A percentile compares a stretch with the other conserved stretches of the same genome.
Evolutionary conservation across 306 rosid genomes (phyloP).

Genomic region (Psophocarpus tetragonolobus): DNA sequence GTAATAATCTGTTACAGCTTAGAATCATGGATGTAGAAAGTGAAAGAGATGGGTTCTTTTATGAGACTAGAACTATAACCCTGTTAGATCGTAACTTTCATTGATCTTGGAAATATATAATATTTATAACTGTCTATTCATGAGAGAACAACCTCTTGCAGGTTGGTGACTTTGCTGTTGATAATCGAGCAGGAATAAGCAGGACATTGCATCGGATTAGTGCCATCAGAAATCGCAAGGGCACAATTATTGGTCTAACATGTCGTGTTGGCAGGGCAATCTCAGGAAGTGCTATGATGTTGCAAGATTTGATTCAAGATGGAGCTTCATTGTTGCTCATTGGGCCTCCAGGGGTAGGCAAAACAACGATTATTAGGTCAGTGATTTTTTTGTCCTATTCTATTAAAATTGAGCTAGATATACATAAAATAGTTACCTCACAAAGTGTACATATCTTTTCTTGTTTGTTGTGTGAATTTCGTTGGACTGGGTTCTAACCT

Average conservation of each 20-base stretch:
- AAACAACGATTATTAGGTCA: conserved; percentile 91
- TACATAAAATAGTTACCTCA: conserved; percentile 17
- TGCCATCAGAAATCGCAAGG: conserved; percentile 90
- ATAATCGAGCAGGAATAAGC: conserved; percentile 95
- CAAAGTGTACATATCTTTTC: conserved; percentile 7
- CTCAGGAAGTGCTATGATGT: conserved; percentile 80
- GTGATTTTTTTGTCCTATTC: conserved; percentile 28
- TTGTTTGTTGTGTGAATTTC: not conserved
- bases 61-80: conserved; percentile 11
- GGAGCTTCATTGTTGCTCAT: conserved; percentile 89
- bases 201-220: conserved; percentile 92
- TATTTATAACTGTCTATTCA: conserved; percentile 29
- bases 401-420: conserved; percentile 12
- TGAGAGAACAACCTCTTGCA: conserved; percentile 40
- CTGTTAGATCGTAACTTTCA: not conserved
- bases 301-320: conserved; percentile 86
- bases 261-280: conserved; percentile 95
- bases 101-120: conserved; percentile 3
- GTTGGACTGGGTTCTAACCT: not conserved
- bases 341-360: conserved; percentile 98
- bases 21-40: not conserved
- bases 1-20: not conserved
- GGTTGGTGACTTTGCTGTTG: conserved; percentile 93
- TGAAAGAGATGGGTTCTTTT: not conserved
- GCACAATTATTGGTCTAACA: conserved; percentile 87